Evolutionary conservation across 2,329 filamentous ascomycete genomes (phyloP), one percentile per base, ranked within the genome.

Genomic region (Canariomyces notabilis): DNA sequence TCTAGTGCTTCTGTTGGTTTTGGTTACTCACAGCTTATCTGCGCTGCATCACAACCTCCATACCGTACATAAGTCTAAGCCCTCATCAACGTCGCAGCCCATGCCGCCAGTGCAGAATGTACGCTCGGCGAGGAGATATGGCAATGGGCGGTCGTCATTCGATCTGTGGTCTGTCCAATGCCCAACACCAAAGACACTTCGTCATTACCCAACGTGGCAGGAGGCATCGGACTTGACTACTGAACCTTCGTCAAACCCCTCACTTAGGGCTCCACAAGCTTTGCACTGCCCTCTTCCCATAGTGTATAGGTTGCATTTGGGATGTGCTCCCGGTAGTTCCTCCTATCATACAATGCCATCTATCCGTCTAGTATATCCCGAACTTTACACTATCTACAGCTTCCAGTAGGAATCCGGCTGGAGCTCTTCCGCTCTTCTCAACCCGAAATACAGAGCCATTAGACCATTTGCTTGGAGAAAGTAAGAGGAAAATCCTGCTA

Each of bases 201-300:
- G 15, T 20, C 14, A 6, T 21, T 35, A 37, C 44, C 44, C 19
- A 15, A 18, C 29, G 23, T 22, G 18, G 20, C 35, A 35, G 23
- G 22, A 16, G 19, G 36, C n/a, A 6, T 16, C 20, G 22, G 39
- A 29, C 35, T 43, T 29, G 26, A 29, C 14, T 12, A 11, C 26
- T 29, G 9, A 22, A 34, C 18, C 26, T 26, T 11, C n/a, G 11
- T 5, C 29, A 8, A 35, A 35, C 36, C 46, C 36, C 32, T 40
- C 37, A 41, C 23, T 16, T 7, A 31, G 23, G 37, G 37, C 36
- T 37, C 46, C 46, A 44, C 41, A 41, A 41, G 6, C 15, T 20
- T 42, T 48, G 49, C 49, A 52, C 49, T 44, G 49, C 49, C 49
- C 20, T n/a, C 16, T 16, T 11, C 26, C 32, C 26, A 46, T 29